phyloP scores from a whole-genome alignment of 2,329 filamentous ascomycete species.

The Hortaea sp. region DNA sequence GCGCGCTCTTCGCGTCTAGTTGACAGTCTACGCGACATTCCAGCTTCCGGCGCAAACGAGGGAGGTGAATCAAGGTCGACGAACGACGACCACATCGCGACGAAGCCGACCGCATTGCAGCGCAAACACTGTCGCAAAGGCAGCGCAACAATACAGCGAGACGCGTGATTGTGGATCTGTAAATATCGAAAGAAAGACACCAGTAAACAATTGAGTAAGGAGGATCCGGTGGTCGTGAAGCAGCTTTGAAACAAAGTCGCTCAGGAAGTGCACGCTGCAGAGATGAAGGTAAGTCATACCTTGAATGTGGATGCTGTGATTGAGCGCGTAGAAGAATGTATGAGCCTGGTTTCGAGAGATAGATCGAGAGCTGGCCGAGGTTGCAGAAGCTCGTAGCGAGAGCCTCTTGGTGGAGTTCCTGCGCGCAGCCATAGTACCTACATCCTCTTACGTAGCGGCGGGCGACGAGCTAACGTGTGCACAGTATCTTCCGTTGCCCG shows the following conservation, averaged over 20 bases:
- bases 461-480: background rate
- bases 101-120: background rate
- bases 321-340: slow-evolving; percentile 1
- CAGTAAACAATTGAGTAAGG: no score
- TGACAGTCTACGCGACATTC: slow-evolving; percentile 15
- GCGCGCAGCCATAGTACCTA: background rate
- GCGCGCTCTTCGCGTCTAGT: slow-evolving; percentile 23
- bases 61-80: slow-evolving; percentile 18
- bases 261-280: slow-evolving; percentile 1
- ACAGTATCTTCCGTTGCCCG: slow-evolving; percentile 82
- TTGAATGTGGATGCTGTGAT: background rate
- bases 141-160: background rate
- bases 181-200: no score
- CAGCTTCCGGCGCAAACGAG: slow-evolving; percentile 23
- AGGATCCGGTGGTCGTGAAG: background rate
- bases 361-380: slow-evolving; percentile 8
- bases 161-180: no score
- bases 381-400: background rate
- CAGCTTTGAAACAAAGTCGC: slow-evolving; percentile 3
- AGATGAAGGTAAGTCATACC: slow-evolving; percentile 20
- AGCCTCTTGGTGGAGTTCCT: slow-evolving; percentile 3
- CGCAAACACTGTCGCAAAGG: background rate
- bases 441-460: slow-evolving; percentile 7
- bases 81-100: background rate
- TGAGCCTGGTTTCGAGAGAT: slow-evolving; percentile 9